phyloP scores from a whole-genome alignment of 2,329 filamentous ascomycete genomes.

The Bretziella fagacearum region DNA sequence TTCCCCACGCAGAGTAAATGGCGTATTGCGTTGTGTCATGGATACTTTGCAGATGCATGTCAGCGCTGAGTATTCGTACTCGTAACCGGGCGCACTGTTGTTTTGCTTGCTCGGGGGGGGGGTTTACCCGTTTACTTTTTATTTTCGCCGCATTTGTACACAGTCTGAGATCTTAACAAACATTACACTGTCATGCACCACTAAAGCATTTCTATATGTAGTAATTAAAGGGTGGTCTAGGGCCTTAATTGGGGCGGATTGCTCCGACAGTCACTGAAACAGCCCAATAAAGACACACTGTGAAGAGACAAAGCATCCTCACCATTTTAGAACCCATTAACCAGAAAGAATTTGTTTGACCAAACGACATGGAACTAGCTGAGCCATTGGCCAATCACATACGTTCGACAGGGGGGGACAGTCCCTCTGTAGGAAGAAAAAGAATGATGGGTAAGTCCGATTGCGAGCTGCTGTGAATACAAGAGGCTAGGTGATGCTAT shows the following conservation, averaged over 20 bases:
- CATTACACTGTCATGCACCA: neutral
- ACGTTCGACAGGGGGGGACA: neutral
- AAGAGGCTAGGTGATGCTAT: too few relatives aligned
- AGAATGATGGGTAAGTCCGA: neutral
- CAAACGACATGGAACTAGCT: too few relatives aligned
- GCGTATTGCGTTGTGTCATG: constrained; percentile 1
- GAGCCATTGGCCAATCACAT: neutral
- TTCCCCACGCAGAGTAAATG: neutral
- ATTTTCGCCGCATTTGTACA: neutral
- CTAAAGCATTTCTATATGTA: too few relatives aligned
- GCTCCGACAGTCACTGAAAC: too few relatives aligned
- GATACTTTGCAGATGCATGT: neutral
- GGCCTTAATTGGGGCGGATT: too few relatives aligned
- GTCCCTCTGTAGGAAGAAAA: neutral
- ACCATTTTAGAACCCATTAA: neutral
- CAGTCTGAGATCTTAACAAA: neutral
- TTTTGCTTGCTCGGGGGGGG: too few relatives aligned
- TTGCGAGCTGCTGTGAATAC: too few relatives aligned
- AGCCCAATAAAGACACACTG: neutral
- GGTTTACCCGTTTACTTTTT: neutral
- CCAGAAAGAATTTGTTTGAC: neutral
- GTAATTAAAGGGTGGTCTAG: too few relatives aligned
- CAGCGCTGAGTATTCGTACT: constrained; percentile 13
- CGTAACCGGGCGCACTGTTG: constrained; percentile 12
- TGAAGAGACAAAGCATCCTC: neutral